phyloP scores from a whole-genome alignment of 2,329 filamentous ascomycete species.

The Cladophialophora yegresii region DNA sequence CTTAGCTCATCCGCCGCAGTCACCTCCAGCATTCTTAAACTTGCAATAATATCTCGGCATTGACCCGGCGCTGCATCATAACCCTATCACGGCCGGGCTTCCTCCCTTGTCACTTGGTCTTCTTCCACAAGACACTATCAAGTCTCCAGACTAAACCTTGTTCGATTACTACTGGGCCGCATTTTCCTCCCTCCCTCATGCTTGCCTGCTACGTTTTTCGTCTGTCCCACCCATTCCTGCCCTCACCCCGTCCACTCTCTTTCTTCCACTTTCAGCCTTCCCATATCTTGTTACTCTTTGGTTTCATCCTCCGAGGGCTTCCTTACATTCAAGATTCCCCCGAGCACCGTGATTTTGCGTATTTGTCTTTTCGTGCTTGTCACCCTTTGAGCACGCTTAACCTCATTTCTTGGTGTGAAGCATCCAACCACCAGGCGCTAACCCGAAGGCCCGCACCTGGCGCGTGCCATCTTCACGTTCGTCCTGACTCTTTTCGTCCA shows the following conservation, averaged over 20 bases:
- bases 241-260: conserved; percentile 22
- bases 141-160: conserved; percentile 19
- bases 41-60: conserved; percentile 17
- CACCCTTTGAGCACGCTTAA: background rate
- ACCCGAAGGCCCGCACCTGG: conserved; percentile 15
- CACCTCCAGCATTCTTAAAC: conserved; percentile 4
- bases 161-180: conserved; percentile 21
- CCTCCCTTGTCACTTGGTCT: conserved; percentile 15
- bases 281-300: conserved; percentile 1
- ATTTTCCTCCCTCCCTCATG: conserved; percentile 25
- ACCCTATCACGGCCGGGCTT: conserved; percentile 2
- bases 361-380: background rate
- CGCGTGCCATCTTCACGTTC: conserved; percentile 19
- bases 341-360: background rate
- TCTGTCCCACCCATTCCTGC: conserved; percentile 23
- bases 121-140: conserved; percentile 7
- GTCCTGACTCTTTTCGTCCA: conserved; percentile 10
- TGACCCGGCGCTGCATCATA: conserved; percentile 9
- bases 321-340: background rate
- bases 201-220: conserved; percentile 17
- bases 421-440: conserved; percentile 19
- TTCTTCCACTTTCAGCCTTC: conserved; percentile 20
- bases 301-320: background rate
- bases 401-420: conserved; percentile 6
- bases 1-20: conserved; percentile 11